A percentile compares a stretch with the other conserved stretches of the same genome.
Conservation (phyloP, 768 basidiomycete genomes). For the Mycena crocata region DNA sequence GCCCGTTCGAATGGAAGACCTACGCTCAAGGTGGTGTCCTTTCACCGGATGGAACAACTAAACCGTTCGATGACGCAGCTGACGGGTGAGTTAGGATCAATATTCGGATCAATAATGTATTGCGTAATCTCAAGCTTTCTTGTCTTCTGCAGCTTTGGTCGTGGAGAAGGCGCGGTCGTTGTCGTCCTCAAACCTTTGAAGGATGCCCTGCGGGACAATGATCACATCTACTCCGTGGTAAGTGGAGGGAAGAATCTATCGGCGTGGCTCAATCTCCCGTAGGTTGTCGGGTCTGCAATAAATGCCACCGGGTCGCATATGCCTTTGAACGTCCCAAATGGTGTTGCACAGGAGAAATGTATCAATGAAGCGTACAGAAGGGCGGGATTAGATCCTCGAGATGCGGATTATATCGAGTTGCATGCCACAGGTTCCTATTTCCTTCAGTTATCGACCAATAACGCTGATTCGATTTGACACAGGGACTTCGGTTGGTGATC, state of each 20-base stretch:
- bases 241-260: not conserved
- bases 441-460: not conserved
- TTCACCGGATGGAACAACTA: conserved; percentile 23
- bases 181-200: conserved; percentile 37
- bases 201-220: conserved; percentile 42
- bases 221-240: conserved; percentile 44
- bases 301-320: conserved; percentile 42
- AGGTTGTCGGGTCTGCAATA: conserved; percentile 45
- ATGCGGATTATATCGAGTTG: conserved; percentile 17
- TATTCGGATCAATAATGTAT: not conserved
- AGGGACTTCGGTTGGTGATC: conserved; percentile 51
- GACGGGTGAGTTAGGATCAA: not conserved
- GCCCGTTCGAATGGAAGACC: conserved; percentile 3
- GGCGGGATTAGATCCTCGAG: not conserved
- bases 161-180: conserved; percentile 40
- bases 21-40: conserved; percentile 13
- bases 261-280: not conserved
- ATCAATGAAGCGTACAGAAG: conserved; percentile 41
- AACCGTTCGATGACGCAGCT: conserved; percentile 28
- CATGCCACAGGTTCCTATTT: conserved; percentile 15
- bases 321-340: conserved; percentile 45
- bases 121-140: not conserved
- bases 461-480: not conserved
- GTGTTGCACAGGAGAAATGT: conserved; percentile 41
- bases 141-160: conserved; percentile 25